Evolutionary conservation across 805 yeast genomes (phyloP).

Genomic region (Metschnikowia gruessii): DNA sequence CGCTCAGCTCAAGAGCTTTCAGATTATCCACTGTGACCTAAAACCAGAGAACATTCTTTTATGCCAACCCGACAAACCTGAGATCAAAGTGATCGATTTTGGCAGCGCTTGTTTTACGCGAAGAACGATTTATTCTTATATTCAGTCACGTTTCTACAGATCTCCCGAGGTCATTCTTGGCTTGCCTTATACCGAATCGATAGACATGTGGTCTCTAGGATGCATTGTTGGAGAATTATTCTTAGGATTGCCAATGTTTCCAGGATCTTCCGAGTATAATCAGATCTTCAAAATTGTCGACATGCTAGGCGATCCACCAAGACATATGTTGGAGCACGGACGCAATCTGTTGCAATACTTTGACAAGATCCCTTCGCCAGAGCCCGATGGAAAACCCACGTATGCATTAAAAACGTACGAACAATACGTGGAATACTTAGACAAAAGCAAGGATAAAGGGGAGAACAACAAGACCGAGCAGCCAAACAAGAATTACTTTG

Average conservation of each 20-base stretch:
- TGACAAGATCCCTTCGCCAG: constrained; percentile 37
- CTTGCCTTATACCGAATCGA: constrained; percentile 84
- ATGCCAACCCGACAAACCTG: constrained; percentile 76
- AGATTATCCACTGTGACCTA: constrained; percentile 91
- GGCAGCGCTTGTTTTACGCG: constrained; percentile 94
- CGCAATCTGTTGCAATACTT: constrained; percentile 72
- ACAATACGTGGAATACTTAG: constrained; percentile 34
- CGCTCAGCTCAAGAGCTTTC: constrained; percentile 73
- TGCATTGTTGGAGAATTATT: constrained; percentile 89
- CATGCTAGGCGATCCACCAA: constrained; percentile 83
- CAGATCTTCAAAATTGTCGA: constrained; percentile 80
- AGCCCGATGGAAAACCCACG: constrained; percentile 27
- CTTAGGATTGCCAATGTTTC: constrained; percentile 88
- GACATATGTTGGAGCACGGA: constrained; percentile 97
- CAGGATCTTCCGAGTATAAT: constrained; percentile 92
- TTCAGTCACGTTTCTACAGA: constrained; percentile 89
- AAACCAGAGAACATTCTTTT: constrained; percentile 93
- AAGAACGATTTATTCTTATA: constrained; percentile 85
- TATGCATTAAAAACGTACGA: constrained; percentile 35
- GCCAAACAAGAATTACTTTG: constrained; percentile 83
- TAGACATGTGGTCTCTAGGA: constrained; percentile 97
- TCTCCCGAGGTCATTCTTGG: constrained; percentile 95
- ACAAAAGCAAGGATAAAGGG: constrained; percentile 27
- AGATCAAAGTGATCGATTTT: constrained; percentile 90
- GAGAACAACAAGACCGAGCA: constrained; percentile 50